Conservation (phyloP, 2,329 filamentous ascomycete species). For the Fusarium sp. region DNA sequence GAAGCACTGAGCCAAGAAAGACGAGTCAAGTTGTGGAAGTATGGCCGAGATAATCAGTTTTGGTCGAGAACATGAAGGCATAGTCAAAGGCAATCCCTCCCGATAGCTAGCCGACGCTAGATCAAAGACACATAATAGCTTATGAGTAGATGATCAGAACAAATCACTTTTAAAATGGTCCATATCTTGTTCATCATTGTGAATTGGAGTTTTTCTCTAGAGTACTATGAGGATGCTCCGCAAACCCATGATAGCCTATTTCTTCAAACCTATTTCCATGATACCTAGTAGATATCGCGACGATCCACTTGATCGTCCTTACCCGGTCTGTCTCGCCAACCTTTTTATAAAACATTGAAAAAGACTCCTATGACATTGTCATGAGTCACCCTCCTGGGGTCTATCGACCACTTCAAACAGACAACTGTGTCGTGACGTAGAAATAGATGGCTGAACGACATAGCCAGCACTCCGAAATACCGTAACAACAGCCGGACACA, state of each 20-base stretch:
- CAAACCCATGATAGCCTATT: slow-evolving; percentile 8
- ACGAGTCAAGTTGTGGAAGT: not conserved
- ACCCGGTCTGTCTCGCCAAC: slow-evolving; percentile 13
- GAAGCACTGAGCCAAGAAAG: not conserved
- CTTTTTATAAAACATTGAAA: slow-evolving; percentile 29
- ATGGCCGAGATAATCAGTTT: not conserved
- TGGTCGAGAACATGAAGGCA: not conserved
- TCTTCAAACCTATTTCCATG: slow-evolving; percentile 4
- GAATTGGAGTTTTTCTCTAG: slow-evolving; percentile 44
- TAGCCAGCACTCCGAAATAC: slow-evolving; percentile 25
- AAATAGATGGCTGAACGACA: slow-evolving; percentile 25
- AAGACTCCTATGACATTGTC: slow-evolving; percentile 21
- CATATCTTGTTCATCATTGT: slow-evolving; percentile 27
- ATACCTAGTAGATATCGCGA: slow-evolving; percentile 22
- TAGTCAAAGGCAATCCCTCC: not conserved
- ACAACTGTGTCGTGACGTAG: slow-evolving; percentile 27
- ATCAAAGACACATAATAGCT: not conserved
- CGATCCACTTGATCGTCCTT: slow-evolving; percentile 17
- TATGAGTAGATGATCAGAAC: not conserved
- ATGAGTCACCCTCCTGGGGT: slow-evolving; percentile 34
- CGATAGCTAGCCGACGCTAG: not conserved
- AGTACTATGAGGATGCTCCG: slow-evolving; percentile 16
- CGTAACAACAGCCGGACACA: slow-evolving; percentile 36
- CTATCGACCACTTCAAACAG: slow-evolving; percentile 30
- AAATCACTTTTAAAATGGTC: not conserved